Evolutionary conservation across 2,329 filamentous ascomycete genomes (phyloP), one percentile per base, ranked within the genome.

Genomic region (Claviceps sp.): DNA sequence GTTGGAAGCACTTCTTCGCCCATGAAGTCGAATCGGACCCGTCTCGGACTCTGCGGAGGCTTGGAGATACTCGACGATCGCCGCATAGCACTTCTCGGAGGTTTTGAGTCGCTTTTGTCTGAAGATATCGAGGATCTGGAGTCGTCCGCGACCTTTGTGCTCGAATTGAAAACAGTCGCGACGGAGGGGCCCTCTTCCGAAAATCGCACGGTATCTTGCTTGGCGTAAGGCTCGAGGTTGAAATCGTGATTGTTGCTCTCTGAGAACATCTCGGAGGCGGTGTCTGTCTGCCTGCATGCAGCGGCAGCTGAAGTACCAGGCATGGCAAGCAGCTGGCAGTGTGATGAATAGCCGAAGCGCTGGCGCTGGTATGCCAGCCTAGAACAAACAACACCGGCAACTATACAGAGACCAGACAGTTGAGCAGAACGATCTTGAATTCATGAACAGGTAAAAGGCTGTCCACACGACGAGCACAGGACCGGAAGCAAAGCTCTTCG

Each of bases 21-120:
- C 60, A 74, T 73, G 45, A 83, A 74, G 39, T 80, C 74, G 56
- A 83, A 83, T 47, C 80, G 78, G 52, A 83, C 80, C 53, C 78
- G 72, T 34, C 79, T 73, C n/a, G 77, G 78, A 58, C 78, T 80
- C 44, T 71, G 69, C 5, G 65, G 67, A 50, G 73, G 71, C 48
- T 70, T 74, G 26, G 74, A 72, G 36, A 68, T 71, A 58, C 72
- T 78, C 6, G 75, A 78, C 1, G 76, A 74, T 47, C 78, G 71
- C 52, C 80, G 75, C 52, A 83, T 63, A 45, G 78, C 80, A 58
- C 80, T 82, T 56, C 78, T 71, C 46, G 73, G 71, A 39, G 64
- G 63, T 56, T 70, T 71, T 22, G 67, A 66, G 47, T 77, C 71
- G 63, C 76, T 79, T 58, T 70, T 68, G 57, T 79, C 73, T 14